A percentile compares a stretch with the other conserved stretches of the same genome.
These are phyloP conservation scores for Schoenoplectus tabernaemontani DNA, from an alignment of 202 grass and related monocot genomes.

Conservation along the genomic window DNA sequence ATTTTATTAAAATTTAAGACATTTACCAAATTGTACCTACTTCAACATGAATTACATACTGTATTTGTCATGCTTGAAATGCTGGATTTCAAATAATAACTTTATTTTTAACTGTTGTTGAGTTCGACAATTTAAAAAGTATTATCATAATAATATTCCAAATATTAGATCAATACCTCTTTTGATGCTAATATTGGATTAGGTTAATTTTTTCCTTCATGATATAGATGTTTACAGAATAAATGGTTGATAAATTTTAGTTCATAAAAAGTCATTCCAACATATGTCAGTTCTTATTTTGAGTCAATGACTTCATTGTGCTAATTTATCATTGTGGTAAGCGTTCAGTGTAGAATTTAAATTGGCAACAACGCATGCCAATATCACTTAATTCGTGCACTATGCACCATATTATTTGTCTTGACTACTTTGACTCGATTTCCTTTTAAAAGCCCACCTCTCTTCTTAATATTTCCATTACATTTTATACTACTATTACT, in stretches of 20 bases:
- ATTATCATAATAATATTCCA: background rate
- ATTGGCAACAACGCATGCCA: background rate
- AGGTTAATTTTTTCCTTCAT: background rate
- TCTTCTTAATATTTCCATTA: background rate
- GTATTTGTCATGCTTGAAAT: background rate
- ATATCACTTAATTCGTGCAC: background rate
- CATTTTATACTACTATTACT: background rate
- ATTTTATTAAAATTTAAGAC: background rate
- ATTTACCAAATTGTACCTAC: background rate
- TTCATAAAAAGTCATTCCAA: background rate
- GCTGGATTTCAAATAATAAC: background rate
- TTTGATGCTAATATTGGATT: background rate
- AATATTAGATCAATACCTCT: background rate
- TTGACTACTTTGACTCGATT: background rate
- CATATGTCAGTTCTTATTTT: background rate
- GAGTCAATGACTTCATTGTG: background rate
- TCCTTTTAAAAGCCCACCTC: background rate
- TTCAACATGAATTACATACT: background rate
- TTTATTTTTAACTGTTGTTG: background rate
- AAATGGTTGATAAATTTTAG: background rate
- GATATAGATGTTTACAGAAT: background rate
- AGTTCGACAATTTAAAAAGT: background rate
- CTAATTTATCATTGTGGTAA: background rate
- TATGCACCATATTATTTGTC: background rate
- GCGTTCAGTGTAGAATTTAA: background rate